Base-by-base conservation (phyloP, 768 basidiomycete species). In the Fomitopsis pulvina region DNA sequence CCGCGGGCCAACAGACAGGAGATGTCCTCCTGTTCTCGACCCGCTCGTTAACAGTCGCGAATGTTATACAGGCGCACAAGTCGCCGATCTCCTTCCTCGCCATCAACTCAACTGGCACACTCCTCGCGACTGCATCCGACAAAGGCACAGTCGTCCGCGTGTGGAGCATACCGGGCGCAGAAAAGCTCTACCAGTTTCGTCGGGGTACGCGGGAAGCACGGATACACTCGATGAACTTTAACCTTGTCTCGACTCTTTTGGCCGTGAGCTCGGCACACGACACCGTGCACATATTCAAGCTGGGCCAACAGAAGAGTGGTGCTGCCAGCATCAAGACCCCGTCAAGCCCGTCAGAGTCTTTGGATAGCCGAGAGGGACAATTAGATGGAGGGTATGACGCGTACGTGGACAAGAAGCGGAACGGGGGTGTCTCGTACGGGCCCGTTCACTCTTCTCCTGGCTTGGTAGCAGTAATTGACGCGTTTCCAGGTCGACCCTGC, bases 71-170 rank as follows among this genome's bases (percentile, higher is more conserved):
- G 61, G 96, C 96, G 16, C 96, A 99, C 72, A 97, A 97, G 68
- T 69, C 92, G 1, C 91, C 95, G 4, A 84, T 99, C 53, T 88
- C 93, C 7, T 83, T 82, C 60, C 75, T 98, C 41, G 74, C 88
- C 5, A 79, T 99, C 67, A 95, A 94, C 67, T 77, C 81, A 2
- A 76, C 85, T 0, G 95, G 95, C 11, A 89, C 89, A 0, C 75
- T 97, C 48, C 83, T 99, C 37, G 96, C 95, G 20, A 94, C 95
- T 5, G 85, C 92, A 12, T 88, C 85, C 1, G 92, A 94, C 40
- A 95, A 94, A 63, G 96, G 96, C 12, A 99, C 96, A 5, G 92
- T 98, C 55, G 95, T 99, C 48, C 81, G 96, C 39, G 93, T 98
- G 1, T 98, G 93, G 79, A 80, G 80, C 41, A 74, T 96, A 12